A percentile compares a stretch with the other conserved stretches of the same genome.
Conservation (phyloP, 345 rosid genomes). For the Lagerstroemia speciosa region DNA sequence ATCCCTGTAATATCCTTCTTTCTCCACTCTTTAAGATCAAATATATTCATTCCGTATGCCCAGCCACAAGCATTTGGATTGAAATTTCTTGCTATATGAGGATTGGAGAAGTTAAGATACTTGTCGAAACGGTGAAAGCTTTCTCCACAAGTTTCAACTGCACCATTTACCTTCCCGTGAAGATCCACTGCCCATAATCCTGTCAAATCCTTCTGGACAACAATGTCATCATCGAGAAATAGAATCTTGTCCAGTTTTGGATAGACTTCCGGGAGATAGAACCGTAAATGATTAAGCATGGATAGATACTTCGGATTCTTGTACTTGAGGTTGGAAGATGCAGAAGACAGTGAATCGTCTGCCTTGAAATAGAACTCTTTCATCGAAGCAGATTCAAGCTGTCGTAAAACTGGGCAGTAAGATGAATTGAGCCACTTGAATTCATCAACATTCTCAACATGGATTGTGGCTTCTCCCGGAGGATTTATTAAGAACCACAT, state of each 20-base stretch:
- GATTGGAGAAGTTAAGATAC: constrained; percentile 88
- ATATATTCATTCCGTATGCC: constrained; percentile 98
- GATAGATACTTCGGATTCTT: constrained; percentile 95
- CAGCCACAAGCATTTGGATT: constrained; percentile 98
- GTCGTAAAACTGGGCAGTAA: constrained; percentile 91
- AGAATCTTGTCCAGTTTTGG: constrained; percentile 87
- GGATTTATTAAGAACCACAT: constrained; percentile 98
- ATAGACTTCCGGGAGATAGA: constrained; percentile 90
- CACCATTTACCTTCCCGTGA: constrained; percentile 88
- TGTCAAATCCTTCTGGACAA: constrained; percentile 93
- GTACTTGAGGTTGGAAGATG: constrained; percentile 86
- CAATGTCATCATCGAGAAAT: constrained; percentile 92
- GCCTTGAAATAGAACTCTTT: constrained; percentile 96
- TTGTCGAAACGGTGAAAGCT: constrained; percentile 97
- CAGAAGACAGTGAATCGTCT: constrained; percentile 69
- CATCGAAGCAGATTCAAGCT: constrained; percentile 89
- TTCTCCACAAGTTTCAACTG: constrained; percentile 96
- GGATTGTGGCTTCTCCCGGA: constrained; percentile 85
- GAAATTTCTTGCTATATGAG: constrained; percentile 76
- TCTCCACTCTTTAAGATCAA: constrained; percentile 88
- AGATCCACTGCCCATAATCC: constrained; percentile 77
- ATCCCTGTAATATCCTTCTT: constrained; percentile 91
- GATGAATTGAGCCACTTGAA: constrained; percentile 98
- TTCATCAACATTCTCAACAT: constrained; percentile 94
- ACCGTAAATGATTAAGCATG: constrained; percentile 90